Evolutionary conservation across 768 basidiomycete species (phyloP).

Genomic region (Vararia minispora): DNA sequence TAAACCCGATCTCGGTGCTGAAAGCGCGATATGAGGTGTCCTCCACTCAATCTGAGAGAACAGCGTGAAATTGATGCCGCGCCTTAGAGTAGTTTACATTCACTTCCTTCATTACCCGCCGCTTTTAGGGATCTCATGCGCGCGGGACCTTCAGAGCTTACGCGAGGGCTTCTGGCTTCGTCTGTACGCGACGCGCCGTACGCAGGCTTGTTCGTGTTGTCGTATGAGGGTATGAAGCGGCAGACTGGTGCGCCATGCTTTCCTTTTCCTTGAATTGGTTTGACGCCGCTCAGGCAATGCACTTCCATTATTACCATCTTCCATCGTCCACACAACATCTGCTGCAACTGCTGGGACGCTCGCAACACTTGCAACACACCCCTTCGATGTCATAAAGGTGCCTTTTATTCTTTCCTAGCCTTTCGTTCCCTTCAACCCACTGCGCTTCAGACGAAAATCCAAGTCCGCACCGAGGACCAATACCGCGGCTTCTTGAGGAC

Average conservation of each 20-base stretch:
- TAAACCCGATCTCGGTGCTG: slow-evolving; percentile 86
- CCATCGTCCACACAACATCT: slow-evolving; percentile 47
- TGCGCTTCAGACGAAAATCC: slow-evolving; percentile 67
- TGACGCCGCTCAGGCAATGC: slow-evolving; percentile 4
- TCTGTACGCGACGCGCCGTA: slow-evolving; percentile 93
- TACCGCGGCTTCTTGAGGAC: slow-evolving; percentile 68
- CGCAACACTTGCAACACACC: slow-evolving; percentile 80
- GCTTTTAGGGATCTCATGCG: slow-evolving; percentile 51
- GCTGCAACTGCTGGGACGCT: slow-evolving; percentile 77
- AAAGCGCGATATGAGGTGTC: slow-evolving; percentile 88
- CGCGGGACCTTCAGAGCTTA: slow-evolving; percentile 69
- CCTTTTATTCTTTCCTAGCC: background rate
- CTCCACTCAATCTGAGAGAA: background rate
- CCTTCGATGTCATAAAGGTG: slow-evolving; percentile 92
- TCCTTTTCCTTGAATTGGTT: background rate
- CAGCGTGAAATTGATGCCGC: background rate
- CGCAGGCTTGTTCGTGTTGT: slow-evolving; percentile 80
- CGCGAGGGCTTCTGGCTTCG: slow-evolving; percentile 79
- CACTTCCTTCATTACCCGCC: slow-evolving; percentile 48
- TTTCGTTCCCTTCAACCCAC: background rate
- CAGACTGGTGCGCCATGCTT: slow-evolving; percentile 41
- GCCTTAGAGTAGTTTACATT: slow-evolving; percentile 66
- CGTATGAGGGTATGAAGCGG: slow-evolving; percentile 80
- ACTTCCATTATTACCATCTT: slow-evolving; percentile 31
- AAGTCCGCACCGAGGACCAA: slow-evolving; percentile 69